A percentile compares a stretch with the other conserved stretches of the same genome.
These are phyloP conservation scores for Hortaea werneckii DNA, from an alignment of 2,329 filamentous ascomycete species.

Conservation along the genomic window DNA sequence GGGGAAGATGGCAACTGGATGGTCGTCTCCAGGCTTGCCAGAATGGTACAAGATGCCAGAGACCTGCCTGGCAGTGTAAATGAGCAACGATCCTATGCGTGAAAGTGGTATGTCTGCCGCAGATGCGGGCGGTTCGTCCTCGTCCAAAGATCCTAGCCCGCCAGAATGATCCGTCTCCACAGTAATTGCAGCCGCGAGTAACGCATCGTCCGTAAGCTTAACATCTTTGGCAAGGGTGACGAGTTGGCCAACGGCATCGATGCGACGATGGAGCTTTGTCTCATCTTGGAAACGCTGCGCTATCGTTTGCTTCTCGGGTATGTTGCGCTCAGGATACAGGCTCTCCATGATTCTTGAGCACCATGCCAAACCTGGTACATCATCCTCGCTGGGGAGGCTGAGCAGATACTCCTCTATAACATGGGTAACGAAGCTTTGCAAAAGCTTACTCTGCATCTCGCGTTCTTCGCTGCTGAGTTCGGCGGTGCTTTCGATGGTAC, in stretches of 20 bases:
- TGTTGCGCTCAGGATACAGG: conserved; percentile 52
- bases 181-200: conserved; percentile 35
- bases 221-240: conserved; percentile 56
- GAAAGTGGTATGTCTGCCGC: conserved; percentile 47
- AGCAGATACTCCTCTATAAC: conserved; percentile 64
- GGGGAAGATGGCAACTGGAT: conserved; percentile 41
- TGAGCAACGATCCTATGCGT: conserved; percentile 43
- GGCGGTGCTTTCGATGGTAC: conserved; percentile 24
- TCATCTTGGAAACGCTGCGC: conserved; percentile 56
- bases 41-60: conserved; percentile 40
- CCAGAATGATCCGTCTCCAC: conserved; percentile 27
- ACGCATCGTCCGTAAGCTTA: conserved; percentile 37
- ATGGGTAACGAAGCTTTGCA: conserved; percentile 71
- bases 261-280: conserved; percentile 49
- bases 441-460: conserved; percentile 51
- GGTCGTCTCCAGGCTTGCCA: conserved; percentile 18
- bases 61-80: conserved; percentile 44
- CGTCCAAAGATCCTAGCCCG: conserved; percentile 23
- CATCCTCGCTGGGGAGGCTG: conserved; percentile 32
- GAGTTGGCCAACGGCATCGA: conserved; percentile 61
- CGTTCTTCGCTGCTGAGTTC: conserved; percentile 44
- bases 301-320: conserved; percentile 52
- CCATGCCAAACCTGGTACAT: conserved; percentile 42
- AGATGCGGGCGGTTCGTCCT: conserved; percentile 42
- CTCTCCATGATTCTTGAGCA: conserved; percentile 55